Conservation (phyloP, 441 rosid genomes). For the Populus hybrid region DNA sequence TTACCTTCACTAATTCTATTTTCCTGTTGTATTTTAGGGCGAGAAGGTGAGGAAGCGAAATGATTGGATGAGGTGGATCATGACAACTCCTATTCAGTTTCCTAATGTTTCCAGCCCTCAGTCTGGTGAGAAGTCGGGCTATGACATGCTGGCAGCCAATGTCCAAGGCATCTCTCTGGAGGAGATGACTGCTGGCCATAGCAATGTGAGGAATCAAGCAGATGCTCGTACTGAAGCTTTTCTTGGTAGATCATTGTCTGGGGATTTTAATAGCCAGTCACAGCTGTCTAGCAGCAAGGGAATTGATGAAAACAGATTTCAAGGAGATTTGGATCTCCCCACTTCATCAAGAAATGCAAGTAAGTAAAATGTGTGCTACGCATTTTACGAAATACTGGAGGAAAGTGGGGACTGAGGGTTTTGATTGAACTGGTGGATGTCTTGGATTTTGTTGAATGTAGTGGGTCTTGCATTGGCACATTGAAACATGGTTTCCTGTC, state of each 20-base stretch:
- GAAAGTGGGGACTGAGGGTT: conserved; percentile 16
- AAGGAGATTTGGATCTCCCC: conserved; percentile 13
- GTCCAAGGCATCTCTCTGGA: conserved; percentile 43
- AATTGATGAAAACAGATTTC: conserved; percentile 12
- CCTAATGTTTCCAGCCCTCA: conserved; percentile 31
- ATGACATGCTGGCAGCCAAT: conserved; percentile 30
- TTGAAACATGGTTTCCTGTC: not conserved
- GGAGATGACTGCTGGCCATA: conserved; percentile 26
- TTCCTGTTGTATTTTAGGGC: conserved; percentile 40
- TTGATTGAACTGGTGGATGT: conserved; percentile 20
- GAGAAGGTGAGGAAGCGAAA: conserved; percentile 60
- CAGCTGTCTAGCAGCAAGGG: conserved; percentile 24
- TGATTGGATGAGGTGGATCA: conserved; percentile 62
- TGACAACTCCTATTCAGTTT: conserved; percentile 36
- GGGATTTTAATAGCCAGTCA: conserved; percentile 33
- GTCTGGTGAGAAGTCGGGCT: conserved; percentile 26
- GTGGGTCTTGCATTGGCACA: conserved; percentile 17
- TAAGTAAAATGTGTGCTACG: conserved; percentile 20
- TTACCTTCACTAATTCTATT: conserved; percentile 1
- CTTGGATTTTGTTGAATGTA: conserved; percentile 18
- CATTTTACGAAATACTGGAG: conserved; percentile 18
- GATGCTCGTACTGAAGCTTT: conserved; percentile 23
- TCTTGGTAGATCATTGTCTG: conserved; percentile 29
- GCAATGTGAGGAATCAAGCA: conserved; percentile 26
- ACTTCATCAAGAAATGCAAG: conserved; percentile 13